Conservation (phyloP, 805 yeast genomes). For the Maudiozyma bulderi region DNA sequence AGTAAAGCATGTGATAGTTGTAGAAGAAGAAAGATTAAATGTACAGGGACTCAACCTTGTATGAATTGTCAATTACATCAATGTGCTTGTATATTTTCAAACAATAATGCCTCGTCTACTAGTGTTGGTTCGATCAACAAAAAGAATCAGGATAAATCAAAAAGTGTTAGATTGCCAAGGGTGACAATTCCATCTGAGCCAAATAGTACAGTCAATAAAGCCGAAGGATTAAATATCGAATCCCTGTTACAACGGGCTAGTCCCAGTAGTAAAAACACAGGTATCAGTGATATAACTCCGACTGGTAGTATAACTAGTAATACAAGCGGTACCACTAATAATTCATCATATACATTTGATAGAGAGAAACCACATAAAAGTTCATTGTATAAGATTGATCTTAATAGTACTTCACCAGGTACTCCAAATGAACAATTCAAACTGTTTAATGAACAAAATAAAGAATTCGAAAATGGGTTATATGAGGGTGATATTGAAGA, state of each 20-base stretch:
- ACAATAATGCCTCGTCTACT: not conserved
- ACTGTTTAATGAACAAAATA: not conserved
- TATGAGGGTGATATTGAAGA: slow-evolving; percentile 17
- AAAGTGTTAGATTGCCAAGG: not conserved
- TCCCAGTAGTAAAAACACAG: not conserved
- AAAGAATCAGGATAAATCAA: not conserved
- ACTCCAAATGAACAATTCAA: not conserved
- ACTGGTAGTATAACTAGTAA: not conserved
- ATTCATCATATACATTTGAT: not conserved
- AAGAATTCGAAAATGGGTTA: slow-evolving; percentile 8
- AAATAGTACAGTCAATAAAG: not conserved
- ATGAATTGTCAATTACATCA: slow-evolving; percentile 22
- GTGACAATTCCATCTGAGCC: not conserved
- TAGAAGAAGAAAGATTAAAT: slow-evolving; percentile 27
- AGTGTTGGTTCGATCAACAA: not conserved
- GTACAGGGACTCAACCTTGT: slow-evolving; percentile 27
- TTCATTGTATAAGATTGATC: not conserved
- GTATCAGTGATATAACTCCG: not conserved
- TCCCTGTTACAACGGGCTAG: too few relatives aligned
- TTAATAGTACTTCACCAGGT: not conserved
- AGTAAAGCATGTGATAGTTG: slow-evolving; percentile 23
- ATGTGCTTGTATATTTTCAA: slow-evolving; percentile 18
- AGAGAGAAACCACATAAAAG: not conserved
- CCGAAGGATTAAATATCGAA: too few relatives aligned
- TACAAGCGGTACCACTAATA: not conserved